These are phyloP conservation scores for Starmera amethionina DNA, from an alignment of 805 yeast species.

Conservation along the genomic window DNA sequence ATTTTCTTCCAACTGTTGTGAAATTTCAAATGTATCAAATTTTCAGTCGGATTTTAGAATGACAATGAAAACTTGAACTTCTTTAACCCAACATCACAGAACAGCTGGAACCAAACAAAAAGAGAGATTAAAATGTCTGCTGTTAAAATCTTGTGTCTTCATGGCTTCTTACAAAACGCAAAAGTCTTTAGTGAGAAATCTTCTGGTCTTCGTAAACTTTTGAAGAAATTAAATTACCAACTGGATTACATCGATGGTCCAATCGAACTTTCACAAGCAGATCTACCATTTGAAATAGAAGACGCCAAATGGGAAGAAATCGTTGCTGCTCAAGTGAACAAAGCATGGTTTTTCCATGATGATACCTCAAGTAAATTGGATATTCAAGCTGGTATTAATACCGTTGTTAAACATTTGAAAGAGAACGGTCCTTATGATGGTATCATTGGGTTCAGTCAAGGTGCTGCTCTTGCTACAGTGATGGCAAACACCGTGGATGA, in stretches of 20 bases:
- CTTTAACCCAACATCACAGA: no score
- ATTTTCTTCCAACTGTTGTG: no score
- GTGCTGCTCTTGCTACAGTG: slow-evolving; percentile 79
- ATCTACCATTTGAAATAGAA: slow-evolving; percentile 62
- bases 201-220: slow-evolving; percentile 74
- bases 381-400: slow-evolving; percentile 40
- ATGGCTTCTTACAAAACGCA: slow-evolving; percentile 85
- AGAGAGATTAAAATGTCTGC: background rate
- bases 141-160: slow-evolving; percentile 66
- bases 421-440: slow-evolving; percentile 82
- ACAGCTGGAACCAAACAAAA: no score
- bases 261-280: slow-evolving; percentile 48
- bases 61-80: no score
- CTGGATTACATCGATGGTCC: slow-evolving; percentile 80
- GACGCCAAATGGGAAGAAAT: slow-evolving; percentile 40
- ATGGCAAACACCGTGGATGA: slow-evolving; percentile 50
- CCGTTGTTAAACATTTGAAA: slow-evolving; percentile 39
- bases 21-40: no score
- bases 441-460: slow-evolving; percentile 86
- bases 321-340: slow-evolving; percentile 33
- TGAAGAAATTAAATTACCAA: slow-evolving; percentile 56
- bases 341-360: slow-evolving; percentile 72
- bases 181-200: slow-evolving; percentile 80
- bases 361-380: slow-evolving; percentile 36
- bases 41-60: no score